Evolutionary conservation across 495 filamentous ascomycete genomes (phyloP), one percentile per base, ranked within the genome.

Genomic region (Penicillium ucsense): DNA sequence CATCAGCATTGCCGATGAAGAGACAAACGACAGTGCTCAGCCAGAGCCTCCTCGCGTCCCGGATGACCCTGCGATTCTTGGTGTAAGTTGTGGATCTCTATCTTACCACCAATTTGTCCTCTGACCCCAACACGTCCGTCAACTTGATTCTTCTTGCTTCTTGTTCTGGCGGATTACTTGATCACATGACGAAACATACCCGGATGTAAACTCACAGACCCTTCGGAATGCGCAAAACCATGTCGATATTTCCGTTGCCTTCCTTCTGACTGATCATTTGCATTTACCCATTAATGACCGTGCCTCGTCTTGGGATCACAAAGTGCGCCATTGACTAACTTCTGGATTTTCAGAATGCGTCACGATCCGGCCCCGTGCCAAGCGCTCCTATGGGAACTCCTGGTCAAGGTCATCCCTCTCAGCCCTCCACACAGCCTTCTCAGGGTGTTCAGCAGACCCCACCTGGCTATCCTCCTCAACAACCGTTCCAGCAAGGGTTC

Each of bases 211-310:
- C 62, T 73, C 77, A 81, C 82, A 83, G 64, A 73, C 66, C 67
- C 71, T 71, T 74, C 71, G 61, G 82, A 89, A 81, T 86, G 88
- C 88, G 86, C 87, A 94, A 92, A 84, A 71, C 73, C 75, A 65
- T 94, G 89, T 90, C 79, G 89, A 94, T 69, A 84, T 86, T 85
- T 94, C 88, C 90, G 89, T 95, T 96, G 90, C 89, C 89, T 95
- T 96, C 90, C 89, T 95, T 94, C 89, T 96, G 89, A 74, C 65
- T 50, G 61, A 72, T 69, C 65, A 65, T 43, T 32, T 32, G 46
- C 8, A 31, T 39, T 38, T 43, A 44, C 37, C 9, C 41, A 44
- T 41, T 29, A 10, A 38, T 38, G 40, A 32, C 39, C 8, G 36
- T 45, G 42, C 9, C 9, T 50, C 8, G 30, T 20, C 20, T 20